Evolutionary conservation across 805 yeast genomes (phyloP).

Genomic region (Saccharomycopsis guyanensis): DNA sequence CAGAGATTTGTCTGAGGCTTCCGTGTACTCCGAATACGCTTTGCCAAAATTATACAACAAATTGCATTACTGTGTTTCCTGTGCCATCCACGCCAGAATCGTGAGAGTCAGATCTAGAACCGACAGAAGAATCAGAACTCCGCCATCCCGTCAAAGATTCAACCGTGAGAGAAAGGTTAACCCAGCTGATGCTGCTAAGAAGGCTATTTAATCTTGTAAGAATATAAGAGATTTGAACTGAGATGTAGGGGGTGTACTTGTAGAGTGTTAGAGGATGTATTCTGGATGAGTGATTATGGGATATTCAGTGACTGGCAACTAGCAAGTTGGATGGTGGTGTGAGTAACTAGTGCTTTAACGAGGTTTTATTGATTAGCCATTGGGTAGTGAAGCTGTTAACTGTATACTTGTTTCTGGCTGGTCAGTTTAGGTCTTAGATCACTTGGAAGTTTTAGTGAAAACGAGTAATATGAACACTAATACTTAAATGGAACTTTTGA

Average conservation of each 20-base stretch:
- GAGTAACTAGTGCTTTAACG: no score
- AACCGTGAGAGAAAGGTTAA: slow-evolving; percentile 91
- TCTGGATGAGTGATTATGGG: no score
- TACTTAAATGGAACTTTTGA: no score
- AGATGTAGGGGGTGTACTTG: not conserved
- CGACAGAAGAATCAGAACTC: slow-evolving; percentile 98
- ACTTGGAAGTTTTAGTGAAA: no score
- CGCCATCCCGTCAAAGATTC: slow-evolving; percentile 99
- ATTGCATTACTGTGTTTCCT: slow-evolving; percentile 99
- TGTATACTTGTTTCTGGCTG: no score
- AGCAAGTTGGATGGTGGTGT: no score
- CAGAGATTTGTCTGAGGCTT: slow-evolving; percentile 99
- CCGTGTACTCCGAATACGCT: slow-evolving; percentile 98
- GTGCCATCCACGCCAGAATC: slow-evolving; percentile 99
- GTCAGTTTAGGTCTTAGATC: no score
- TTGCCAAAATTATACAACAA: slow-evolving; percentile 99
- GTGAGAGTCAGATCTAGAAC: slow-evolving; percentile 99
- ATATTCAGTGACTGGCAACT: no score
- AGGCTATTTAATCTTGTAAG: slow-evolving; percentile 38
- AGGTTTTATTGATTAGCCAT: no score
- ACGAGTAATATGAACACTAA: no score
- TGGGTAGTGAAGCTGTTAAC: no score
- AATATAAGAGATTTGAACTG: no score
- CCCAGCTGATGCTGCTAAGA: slow-evolving; percentile 97
- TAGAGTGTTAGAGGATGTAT: not conserved